Conservation (phyloP, 164 flowering plant species). For the Aristolochia fimbriata region DNA sequence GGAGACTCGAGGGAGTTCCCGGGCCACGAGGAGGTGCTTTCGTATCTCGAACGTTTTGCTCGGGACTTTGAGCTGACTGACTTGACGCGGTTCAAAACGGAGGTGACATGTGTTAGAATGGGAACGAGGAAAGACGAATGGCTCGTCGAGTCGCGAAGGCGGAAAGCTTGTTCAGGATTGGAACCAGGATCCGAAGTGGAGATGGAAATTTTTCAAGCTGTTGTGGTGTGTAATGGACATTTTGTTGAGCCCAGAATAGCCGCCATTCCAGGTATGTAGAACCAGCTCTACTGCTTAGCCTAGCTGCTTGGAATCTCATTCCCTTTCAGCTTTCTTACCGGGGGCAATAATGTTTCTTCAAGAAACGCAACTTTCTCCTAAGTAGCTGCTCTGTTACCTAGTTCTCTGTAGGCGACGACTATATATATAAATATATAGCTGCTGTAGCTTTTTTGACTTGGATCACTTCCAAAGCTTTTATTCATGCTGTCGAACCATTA, state of each 20-base stretch:
- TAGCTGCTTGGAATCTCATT: too few species aligned
- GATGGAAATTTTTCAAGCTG: constrained; percentile 37
- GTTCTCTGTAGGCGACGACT: too few species aligned
- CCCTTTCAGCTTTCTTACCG: too few species aligned
- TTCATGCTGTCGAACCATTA: too few species aligned
- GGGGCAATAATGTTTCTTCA: too few species aligned
- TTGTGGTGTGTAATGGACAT: constrained; percentile 51
- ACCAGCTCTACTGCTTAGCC: too few species aligned
- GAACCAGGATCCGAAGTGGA: neutral
- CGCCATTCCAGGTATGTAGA: constrained; percentile 33
- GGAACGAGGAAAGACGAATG: constrained; percentile 34
- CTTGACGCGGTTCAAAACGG: constrained; percentile 48
- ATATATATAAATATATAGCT: too few species aligned
- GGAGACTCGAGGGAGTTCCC: constrained; percentile 70
- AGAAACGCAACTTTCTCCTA: too few species aligned
- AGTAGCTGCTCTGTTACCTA: too few species aligned
- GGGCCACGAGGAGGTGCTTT: constrained; percentile 57
- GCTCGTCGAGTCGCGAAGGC: constrained; percentile 30
- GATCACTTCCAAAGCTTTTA: too few species aligned
- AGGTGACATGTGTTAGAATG: constrained; percentile 37
- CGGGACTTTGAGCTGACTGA: constrained; percentile 36
- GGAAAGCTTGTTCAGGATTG: neutral
- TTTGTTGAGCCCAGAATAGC: constrained; percentile 43
- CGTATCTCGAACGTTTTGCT: constrained; percentile 46
- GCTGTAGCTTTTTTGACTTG: too few species aligned